Evolutionary conservation across 352 stramenopile genomes (phyloP).

Genomic region (Peronospora destructor): DNA sequence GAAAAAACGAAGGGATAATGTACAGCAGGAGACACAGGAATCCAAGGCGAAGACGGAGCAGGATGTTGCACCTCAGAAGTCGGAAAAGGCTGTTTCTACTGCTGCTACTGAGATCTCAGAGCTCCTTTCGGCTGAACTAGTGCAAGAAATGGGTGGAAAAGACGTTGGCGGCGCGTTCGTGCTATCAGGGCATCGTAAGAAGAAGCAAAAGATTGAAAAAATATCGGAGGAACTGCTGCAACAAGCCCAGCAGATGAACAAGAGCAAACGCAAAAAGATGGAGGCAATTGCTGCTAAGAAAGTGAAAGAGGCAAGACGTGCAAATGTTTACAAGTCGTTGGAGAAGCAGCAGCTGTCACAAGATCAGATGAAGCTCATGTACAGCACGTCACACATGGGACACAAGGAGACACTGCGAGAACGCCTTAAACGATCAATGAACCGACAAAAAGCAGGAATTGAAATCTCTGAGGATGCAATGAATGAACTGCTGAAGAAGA

Average conservation of each 20-base stretch:
- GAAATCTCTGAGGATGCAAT: constrained; percentile 41
- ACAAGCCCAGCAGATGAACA: constrained; percentile 62
- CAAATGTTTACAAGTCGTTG: constrained; percentile 77
- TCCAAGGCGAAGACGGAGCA: constrained; percentile 13
- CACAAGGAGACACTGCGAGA: constrained; percentile 80
- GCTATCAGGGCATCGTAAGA: constrained; percentile 45
- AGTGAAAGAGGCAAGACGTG: constrained; percentile 64
- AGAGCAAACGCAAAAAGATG: constrained; percentile 79
- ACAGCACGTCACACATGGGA: constrained; percentile 68
- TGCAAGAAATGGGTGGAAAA: constrained; percentile 50
- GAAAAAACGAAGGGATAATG: constrained; percentile 9
- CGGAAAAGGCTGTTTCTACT: constrained; percentile 1
- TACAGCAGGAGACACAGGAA: constrained; percentile 16
- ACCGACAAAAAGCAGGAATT: constrained; percentile 67
- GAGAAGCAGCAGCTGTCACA: constrained; percentile 49
- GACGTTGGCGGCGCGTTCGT: constrained; percentile 55
- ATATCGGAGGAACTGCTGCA: constrained; percentile 55
- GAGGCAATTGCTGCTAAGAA: constrained; percentile 68
- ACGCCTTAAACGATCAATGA: constrained; percentile 70
- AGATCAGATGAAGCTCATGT: constrained; percentile 64
- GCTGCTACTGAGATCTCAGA: constrained; percentile 7
- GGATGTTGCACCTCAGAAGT: background rate
- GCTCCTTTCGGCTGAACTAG: constrained; percentile 62
- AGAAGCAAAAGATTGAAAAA: constrained; percentile 41
- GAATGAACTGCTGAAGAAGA: constrained; percentile 54